Conservation (phyloP, 169 alveolate species). For the Plasmodium berghei region DNA sequence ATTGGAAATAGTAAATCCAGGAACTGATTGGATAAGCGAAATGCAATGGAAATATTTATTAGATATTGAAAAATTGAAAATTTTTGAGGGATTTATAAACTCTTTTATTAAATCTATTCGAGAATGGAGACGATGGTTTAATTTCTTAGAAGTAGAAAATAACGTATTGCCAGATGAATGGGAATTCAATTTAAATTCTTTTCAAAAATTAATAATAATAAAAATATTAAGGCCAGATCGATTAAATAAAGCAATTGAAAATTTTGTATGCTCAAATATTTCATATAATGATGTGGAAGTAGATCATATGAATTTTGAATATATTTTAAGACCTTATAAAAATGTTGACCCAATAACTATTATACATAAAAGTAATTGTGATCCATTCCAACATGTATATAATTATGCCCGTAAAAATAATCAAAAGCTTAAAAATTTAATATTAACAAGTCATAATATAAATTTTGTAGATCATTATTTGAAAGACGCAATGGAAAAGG, state of each 20-base stretch:
- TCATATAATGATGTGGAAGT: slow-evolving; percentile 69
- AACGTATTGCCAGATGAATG: slow-evolving; percentile 76
- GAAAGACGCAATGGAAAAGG: slow-evolving; percentile 70
- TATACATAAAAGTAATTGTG: slow-evolving; percentile 53
- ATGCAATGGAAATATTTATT: slow-evolving; percentile 52
- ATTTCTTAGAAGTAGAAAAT: slow-evolving; percentile 66
- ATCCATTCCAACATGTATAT: slow-evolving; percentile 70
- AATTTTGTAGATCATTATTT: slow-evolving; percentile 47
- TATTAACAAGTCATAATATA: slow-evolving; percentile 50
- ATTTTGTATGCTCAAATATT: slow-evolving; percentile 40
- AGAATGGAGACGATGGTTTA: slow-evolving; percentile 79
- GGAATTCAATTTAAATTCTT: slow-evolving; percentile 75
- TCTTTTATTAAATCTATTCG: slow-evolving; percentile 75
- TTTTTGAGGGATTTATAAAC: slow-evolving; percentile 70
- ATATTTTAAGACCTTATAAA: slow-evolving; percentile 47
- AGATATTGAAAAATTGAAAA: slow-evolving; percentile 72
- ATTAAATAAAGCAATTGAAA: slow-evolving; percentile 74
- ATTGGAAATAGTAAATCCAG: slow-evolving; percentile 55
- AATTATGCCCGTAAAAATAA: slow-evolving; percentile 58
- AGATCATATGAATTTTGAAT: slow-evolving; percentile 57
- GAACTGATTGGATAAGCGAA: slow-evolving; percentile 77
- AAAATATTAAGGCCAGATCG: slow-evolving; percentile 76
- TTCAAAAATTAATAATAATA: slow-evolving; percentile 73
- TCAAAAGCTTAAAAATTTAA: slow-evolving; percentile 61
- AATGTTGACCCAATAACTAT: slow-evolving; percentile 59